Conservation (phyloP, 2,329 filamentous ascomycete species). For the Hypomyces perniciosus region DNA sequence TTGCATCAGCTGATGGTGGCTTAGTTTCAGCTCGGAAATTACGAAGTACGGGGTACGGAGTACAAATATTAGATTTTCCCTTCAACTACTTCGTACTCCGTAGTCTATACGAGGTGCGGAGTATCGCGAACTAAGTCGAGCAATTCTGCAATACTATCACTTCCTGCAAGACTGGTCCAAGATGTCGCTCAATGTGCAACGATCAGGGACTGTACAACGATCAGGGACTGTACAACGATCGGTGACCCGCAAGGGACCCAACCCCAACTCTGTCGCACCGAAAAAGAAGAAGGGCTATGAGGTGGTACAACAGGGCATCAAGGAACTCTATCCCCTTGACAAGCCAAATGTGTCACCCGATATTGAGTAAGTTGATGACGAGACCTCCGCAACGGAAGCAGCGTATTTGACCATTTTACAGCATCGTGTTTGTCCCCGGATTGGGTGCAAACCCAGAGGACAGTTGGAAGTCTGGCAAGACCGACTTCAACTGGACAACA, state of each 20-base stretch:
- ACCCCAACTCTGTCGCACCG: slow-evolving; percentile 4
- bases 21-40: no score
- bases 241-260: slow-evolving; percentile 7
- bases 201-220: background rate
- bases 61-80: no score
- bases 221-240: slow-evolving; percentile 10
- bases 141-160: no score
- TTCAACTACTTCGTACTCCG: no score
- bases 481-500: slow-evolving; percentile 36
- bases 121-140: no score
- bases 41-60: no score
- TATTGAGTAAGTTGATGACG: slow-evolving; percentile 25
- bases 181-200: background rate
- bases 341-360: slow-evolving; percentile 24
- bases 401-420: slow-evolving; percentile 13
- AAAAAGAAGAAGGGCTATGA: slow-evolving; percentile 30
- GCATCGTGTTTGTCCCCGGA: slow-evolving; percentile 37
- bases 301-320: slow-evolving; percentile 33
- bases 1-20: no score
- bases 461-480: slow-evolving; percentile 32
- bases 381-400: no score
- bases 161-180: background rate
- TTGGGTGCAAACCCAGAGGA: slow-evolving; percentile 33
- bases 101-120: background rate
- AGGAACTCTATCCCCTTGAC: slow-evolving; percentile 31